Conservation (phyloP, 2,329 filamentous ascomycete genomes). For the Pseudogymnoascus sp. region DNA sequence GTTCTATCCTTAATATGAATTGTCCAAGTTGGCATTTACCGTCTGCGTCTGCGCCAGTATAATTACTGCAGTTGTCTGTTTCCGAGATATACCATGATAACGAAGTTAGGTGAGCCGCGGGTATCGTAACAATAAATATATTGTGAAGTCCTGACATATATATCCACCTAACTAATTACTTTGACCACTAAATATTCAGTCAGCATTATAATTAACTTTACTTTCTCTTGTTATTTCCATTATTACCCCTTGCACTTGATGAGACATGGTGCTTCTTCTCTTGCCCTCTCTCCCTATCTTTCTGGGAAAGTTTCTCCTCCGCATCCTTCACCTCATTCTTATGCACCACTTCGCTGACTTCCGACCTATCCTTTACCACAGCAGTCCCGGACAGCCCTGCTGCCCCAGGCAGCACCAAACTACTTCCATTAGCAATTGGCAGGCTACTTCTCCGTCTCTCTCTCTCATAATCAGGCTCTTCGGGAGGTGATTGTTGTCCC, state of each 20-base stretch:
- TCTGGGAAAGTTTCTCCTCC: background rate
- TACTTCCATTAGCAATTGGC: background rate
- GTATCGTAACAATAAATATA: background rate
- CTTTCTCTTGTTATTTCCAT: background rate
- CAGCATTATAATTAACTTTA: background rate
- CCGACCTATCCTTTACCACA: background rate
- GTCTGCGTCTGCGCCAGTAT: background rate
- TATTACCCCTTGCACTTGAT: background rate
- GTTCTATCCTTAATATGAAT: background rate
- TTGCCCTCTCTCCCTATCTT: background rate
- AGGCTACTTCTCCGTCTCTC: constrained; percentile 1
- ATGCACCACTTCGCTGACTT: background rate
- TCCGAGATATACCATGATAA: background rate
- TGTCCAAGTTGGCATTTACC: background rate
- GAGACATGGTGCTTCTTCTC: background rate
- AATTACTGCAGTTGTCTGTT: background rate
- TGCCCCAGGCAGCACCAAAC: background rate
- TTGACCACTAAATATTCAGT: background rate
- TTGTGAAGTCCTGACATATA: background rate
- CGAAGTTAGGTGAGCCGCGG: background rate
- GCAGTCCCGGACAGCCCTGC: background rate
- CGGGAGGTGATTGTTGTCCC: background rate
- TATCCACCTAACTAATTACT: constrained; percentile 3
- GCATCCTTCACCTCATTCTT: background rate
- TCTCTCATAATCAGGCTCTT: background rate